Conservation (phyloP, 2,329 filamentous ascomycete species). For the Calcarisporium arbuscula region DNA sequence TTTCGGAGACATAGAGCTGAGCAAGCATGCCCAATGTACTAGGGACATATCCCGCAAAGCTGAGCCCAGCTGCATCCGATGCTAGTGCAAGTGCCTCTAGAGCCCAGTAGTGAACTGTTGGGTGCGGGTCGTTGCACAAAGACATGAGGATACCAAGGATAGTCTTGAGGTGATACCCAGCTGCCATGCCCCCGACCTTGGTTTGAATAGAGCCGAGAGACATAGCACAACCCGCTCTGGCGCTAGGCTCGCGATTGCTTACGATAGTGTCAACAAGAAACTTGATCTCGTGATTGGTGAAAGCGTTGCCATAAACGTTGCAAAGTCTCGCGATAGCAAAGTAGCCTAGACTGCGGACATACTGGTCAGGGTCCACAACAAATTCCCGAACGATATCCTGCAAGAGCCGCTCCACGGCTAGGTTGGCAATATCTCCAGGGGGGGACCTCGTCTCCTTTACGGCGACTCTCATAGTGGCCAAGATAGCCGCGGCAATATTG, state of each 20-base stretch:
- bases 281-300: slow-evolving; percentile 87
- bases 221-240: slow-evolving; percentile 88
- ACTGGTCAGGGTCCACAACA: slow-evolving; percentile 76
- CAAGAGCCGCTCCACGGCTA: slow-evolving; percentile 75
- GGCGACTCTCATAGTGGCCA: slow-evolving; percentile 75
- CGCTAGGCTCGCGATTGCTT: slow-evolving; percentile 84
- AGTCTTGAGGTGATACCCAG: slow-evolving; percentile 91
- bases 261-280: slow-evolving; percentile 91
- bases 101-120: slow-evolving; percentile 93
- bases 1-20: slow-evolving; percentile 86
- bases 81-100: slow-evolving; percentile 81
- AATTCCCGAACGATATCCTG: slow-evolving; percentile 69
- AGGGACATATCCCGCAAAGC: slow-evolving; percentile 84
- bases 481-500: slow-evolving; percentile 77
- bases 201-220: slow-evolving; percentile 90
- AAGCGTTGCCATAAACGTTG: slow-evolving; percentile 73
- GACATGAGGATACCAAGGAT: slow-evolving; percentile 99
- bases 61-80: slow-evolving; percentile 85
- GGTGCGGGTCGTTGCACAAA: slow-evolving; percentile 89
- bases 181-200: slow-evolving; percentile 95
- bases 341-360: slow-evolving; percentile 78
- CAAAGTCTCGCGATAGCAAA: slow-evolving; percentile 82
- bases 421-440: slow-evolving; percentile 64
- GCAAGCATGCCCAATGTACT: slow-evolving; percentile 90
- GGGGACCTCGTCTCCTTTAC: slow-evolving; percentile 71